Percentiles rank a stretch among this genome's conserved stretches.
phyloP scores from a whole-genome alignment of 2,329 filamentous ascomycete genomes.

The Hypomyces perniciosus region DNA sequence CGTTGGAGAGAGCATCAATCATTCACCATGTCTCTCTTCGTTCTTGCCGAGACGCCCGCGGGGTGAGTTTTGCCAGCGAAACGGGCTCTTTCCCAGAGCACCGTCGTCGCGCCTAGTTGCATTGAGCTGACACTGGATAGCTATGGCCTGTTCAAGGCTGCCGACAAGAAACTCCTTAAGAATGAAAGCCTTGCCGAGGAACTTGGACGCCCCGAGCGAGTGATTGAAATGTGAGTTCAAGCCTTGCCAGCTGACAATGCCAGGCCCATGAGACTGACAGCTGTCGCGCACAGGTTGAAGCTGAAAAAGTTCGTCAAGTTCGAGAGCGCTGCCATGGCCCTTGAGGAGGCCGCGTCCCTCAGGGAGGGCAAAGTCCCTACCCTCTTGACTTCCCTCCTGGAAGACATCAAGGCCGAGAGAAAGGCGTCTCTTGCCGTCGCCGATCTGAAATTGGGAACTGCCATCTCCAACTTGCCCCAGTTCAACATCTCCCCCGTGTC shows the following conservation, averaged over 20 bases:
- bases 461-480: constrained; percentile 86
- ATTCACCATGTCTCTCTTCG: constrained; percentile 75
- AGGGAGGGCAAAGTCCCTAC: constrained; percentile 94
- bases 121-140: constrained; percentile 43
- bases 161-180: constrained; percentile 97
- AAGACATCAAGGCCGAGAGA: constrained; percentile 93
- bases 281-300: constrained; percentile 59
- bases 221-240: constrained; percentile 71
- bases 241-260: neutral
- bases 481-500: constrained; percentile 82
- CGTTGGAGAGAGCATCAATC: constrained; percentile 24
- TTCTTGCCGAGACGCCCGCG: constrained; percentile 89
- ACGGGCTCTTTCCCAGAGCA: neutral
- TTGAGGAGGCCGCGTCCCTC: constrained; percentile 83
- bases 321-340: constrained; percentile 81
- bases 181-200: constrained; percentile 72
- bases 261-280: constrained; percentile 10
- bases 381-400: constrained; percentile 73
- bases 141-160: constrained; percentile 96
- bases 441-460: constrained; percentile 84
- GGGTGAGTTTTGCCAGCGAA: constrained; percentile 43
- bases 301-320: constrained; percentile 98
- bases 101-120: constrained; percentile 1
- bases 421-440: constrained; percentile 92
- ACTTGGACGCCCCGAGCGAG: constrained; percentile 72